Conservation (phyloP, 2,329 filamentous ascomycete genomes). For the Xylaria polymorpha region DNA sequence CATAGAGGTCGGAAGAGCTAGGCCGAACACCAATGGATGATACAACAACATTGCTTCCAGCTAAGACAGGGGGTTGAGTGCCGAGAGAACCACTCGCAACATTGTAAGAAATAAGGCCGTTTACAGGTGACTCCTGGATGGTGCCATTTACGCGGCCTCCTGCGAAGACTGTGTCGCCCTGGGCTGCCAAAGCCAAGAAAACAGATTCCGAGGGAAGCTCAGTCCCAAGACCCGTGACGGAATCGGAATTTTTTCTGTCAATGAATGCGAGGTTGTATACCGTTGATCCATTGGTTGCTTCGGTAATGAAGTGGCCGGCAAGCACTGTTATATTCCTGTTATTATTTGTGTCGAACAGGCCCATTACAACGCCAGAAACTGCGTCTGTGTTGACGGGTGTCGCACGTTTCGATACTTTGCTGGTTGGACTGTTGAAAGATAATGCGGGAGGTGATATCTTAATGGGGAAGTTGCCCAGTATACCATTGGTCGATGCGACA, state of each 20-base stretch:
- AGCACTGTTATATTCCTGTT: constrained; percentile 85
- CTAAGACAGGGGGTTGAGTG: constrained; percentile 79
- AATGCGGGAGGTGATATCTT: constrained; percentile 59
- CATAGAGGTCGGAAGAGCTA: constrained; percentile 78
- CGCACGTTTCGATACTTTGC: constrained; percentile 60
- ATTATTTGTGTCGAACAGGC: constrained; percentile 78
- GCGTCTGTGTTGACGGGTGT: constrained; percentile 51
- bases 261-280: constrained; percentile 86
- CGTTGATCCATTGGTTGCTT: constrained; percentile 72
- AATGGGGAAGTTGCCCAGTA: constrained; percentile 68
- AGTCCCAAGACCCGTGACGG: constrained; percentile 75
- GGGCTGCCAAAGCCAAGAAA: constrained; percentile 76
- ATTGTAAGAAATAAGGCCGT: constrained; percentile 84
- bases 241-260: constrained; percentile 75
- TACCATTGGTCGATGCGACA: constrained; percentile 72
- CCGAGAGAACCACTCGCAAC: constrained; percentile 72
- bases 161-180: constrained; percentile 78
- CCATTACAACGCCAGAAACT: constrained; percentile 78
- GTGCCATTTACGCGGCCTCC: constrained; percentile 83
- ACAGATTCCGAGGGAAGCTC: constrained; percentile 78
- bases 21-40: constrained; percentile 80
- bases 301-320: constrained; percentile 85
- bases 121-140: constrained; percentile 70
- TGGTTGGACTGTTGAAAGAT: constrained; percentile 50
- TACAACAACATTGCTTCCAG: constrained; percentile 76